Evolutionary conservation across 2,329 filamentous ascomycete species (phyloP).

Genomic region (Colletotrichum gloeosporioides): DNA sequence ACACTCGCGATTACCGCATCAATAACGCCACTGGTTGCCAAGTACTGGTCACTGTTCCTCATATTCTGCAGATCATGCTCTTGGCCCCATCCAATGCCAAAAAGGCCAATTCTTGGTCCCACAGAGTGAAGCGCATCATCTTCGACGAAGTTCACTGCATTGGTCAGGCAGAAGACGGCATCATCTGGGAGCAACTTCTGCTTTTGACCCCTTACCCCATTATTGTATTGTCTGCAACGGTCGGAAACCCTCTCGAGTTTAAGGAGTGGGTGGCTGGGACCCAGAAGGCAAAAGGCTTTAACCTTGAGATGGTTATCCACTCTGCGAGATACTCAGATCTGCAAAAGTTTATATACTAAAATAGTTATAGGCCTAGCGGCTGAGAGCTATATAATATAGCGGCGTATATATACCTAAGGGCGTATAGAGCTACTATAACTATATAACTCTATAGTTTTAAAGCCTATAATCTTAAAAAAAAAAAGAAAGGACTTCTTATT

Average conservation of each 20-base stretch:
- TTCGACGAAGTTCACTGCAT: conserved; percentile 87
- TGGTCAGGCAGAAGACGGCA: conserved; percentile 70
- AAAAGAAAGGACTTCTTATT: too few relatives aligned
- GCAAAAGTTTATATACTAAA: conserved; percentile 77
- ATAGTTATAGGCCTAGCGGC: too few relatives aligned
- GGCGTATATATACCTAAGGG: too few relatives aligned
- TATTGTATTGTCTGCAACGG: conserved; percentile 79
- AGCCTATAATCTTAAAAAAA: too few relatives aligned
- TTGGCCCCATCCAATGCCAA: conserved; percentile 69
- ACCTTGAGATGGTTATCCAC: conserved; percentile 73
- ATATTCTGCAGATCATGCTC: conserved; percentile 82
- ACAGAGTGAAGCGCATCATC: conserved; percentile 74
- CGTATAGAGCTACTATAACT: too few relatives aligned
- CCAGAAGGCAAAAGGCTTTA: conserved; percentile 66
- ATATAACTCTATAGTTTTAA: too few relatives aligned
- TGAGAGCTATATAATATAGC: too few relatives aligned
- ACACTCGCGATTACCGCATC: conserved; percentile 77
- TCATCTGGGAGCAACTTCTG: conserved; percentile 74
- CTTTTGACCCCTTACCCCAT: conserved; percentile 78
- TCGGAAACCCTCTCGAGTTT: conserved; percentile 77
- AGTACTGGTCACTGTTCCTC: conserved; percentile 77
- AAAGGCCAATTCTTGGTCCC: conserved; percentile 61
- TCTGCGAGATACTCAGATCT: conserved; percentile 76
- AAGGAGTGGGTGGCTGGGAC: conserved; percentile 69
- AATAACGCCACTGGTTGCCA: conserved; percentile 78